Evolutionary conservation across 78 protist genomes (phyloP), one percentile per base, ranked within the genome.

Genomic region (Acrasis kona): DNA sequence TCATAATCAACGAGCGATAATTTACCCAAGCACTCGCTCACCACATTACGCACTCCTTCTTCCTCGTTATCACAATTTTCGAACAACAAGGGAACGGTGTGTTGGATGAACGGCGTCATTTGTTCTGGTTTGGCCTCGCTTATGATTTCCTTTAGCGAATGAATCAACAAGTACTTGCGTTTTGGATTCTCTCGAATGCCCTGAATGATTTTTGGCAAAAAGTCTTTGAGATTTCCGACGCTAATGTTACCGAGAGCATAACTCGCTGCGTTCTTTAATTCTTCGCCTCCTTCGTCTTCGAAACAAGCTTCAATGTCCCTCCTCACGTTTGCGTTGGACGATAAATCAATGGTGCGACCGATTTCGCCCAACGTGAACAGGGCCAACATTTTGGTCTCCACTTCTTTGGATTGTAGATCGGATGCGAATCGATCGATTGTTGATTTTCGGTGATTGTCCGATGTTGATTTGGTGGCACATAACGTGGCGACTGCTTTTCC

Each of bases 1-100:
- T 32, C 70, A 32, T 95, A 93, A 19, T 41, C 30, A n/a, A 87
- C 64, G 31, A 86, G 74, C 10, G 91, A 61, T 31, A 94, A 81
- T 69, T 84, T 80, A 37, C 97, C 97, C 7, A 93, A 74, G 73
- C 97, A 94, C 19, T 94, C 97, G 2, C 94, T 81, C 30, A 89
- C 95, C 12, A 94, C 79, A 37, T 73, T 92, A 73, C 94, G 89
- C n/a, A 84, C 87, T 64, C 96, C 96, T 39, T 94, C 97, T 36
- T 94, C 96, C 40, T 69, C 80, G 31, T 32, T 10, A 39, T 80
- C 93, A 36, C 87, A 73, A 28, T 87, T 64, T 0, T 65, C 86
- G 39, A 84, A 77, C 29, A 93, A 77, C 1, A 84, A 10, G 37
- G 50, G 36, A 7, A 68, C 35, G 32, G 36, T 39, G 28, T 19